Evolutionary conservation across 1,284 basidiomycete genomes (phyloP), one percentile per base, ranked within the genome.

Genomic region (Rhodofomes roseus): DNA sequence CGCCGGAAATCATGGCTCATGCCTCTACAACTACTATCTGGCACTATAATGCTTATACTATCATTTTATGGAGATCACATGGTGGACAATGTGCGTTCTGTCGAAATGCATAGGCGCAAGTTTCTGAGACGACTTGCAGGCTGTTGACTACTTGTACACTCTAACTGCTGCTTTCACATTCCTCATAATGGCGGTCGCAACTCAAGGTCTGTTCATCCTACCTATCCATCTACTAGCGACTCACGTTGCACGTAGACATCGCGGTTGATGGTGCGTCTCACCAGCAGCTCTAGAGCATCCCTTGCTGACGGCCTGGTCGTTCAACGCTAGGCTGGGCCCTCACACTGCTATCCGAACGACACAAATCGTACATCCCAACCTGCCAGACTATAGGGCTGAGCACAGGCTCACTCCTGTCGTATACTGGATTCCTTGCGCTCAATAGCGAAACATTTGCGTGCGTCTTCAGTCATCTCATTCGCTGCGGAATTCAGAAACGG

Each of bases 1-100:
- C 50, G 50, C 50, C 50, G 50, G n/a, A 52, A 52, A 23, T 52
- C 50, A 34, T 52, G 50, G 50, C 50, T 52, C 31, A 52, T 52
- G 34, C 50, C 50, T n/a, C 50, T 52, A 12, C 50, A 52, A 52
- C 50, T 52, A 52, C 31, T 52, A 36, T 52, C 50, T 23, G 50
- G 50, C 11, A 52, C 50, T 37, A 52, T 52, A 20, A 52, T 52
- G 50, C 50, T 52, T 37, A 34, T 52, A 34, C 50, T 52, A 52
- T 52, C 50, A 36, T 52, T 52, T 31, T 52, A 52, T 25, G 50
- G 50, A 36, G 50, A 52, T 31, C 50, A 52, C 50, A 52, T 52
- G 50, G 9, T 52, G 1, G 50, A 52, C 27, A 52, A 52, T 18
- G 50, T 52, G n/a, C 34, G 34, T 23, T 22, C 9, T 37, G 16